Percentiles rank a stretch among this genome's conserved stretches.
phyloP scores from a whole-genome alignment of 2,329 filamentous ascomycete species.

The Fusarium newnesense region DNA sequence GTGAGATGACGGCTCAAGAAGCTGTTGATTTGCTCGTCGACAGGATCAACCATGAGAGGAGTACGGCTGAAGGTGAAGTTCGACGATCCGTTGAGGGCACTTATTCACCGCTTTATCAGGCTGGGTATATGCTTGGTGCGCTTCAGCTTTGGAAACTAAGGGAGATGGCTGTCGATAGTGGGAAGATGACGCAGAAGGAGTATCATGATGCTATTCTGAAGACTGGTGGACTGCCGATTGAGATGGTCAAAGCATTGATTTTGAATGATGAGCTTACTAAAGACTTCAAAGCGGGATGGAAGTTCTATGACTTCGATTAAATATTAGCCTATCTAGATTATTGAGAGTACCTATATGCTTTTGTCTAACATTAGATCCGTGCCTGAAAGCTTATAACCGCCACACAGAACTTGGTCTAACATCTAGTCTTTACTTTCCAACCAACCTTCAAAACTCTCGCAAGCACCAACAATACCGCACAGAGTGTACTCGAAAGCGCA shows the following conservation, averaged over 20 bases:
- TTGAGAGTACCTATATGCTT: neutral
- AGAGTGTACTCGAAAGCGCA: constrained; percentile 43
- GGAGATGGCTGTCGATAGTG: constrained; percentile 20
- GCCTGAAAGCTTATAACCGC: accelerated
- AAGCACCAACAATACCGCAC: constrained; percentile 31
- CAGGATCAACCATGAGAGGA: constrained; percentile 19
- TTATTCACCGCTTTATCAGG: constrained; percentile 29
- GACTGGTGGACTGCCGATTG: constrained; percentile 25
- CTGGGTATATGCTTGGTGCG: constrained; percentile 29
- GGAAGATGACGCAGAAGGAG: constrained; percentile 22
- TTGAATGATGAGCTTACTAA: constrained; percentile 9
- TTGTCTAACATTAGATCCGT: accelerated
- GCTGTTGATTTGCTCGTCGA: constrained; percentile 23
- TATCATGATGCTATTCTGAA: constrained; percentile 30
- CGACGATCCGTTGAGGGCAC: constrained; percentile 28
- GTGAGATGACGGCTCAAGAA: constrained; percentile 32
- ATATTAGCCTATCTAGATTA: neutral
- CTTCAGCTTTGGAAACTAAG: constrained; percentile 29
- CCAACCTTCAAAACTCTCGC: constrained; percentile 33
- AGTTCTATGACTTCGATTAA: constrained; percentile 34
- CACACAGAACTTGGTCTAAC: constrained; percentile 1
- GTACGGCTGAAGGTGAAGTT: constrained; percentile 28
- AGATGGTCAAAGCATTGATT: constrained; percentile 32
- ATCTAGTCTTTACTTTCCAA: constrained; percentile 31
- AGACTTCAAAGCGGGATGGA: constrained; percentile 27